Evolutionary conservation across 371 early-diverging fungal species (phyloP), one percentile per base, ranked within the genome.

Genomic region (Nematocida sp.): DNA sequence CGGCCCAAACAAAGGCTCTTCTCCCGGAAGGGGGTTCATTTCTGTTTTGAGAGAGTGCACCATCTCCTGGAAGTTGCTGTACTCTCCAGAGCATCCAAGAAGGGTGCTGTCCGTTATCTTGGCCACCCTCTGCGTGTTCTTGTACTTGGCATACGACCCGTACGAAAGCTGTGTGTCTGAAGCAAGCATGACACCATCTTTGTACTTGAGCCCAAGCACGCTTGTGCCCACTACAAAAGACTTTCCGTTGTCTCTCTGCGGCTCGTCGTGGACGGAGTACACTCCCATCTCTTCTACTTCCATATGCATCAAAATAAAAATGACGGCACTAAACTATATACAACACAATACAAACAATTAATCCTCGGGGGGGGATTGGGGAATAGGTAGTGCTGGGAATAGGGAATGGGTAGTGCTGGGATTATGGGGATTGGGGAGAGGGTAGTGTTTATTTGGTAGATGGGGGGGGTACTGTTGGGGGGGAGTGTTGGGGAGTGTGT

Each of bases 131-230:
- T 67, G 31, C 4, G 67, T 57, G n/a, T 50, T 60, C 27, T 66
- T 76, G 75, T 76, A 65, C 77, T 65, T 76, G 27, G 48, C 58
- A 34, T 57, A 55, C 17, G 77, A 76, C 19, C 77, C 77, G 37
- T 76, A 76, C 7, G 56, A 57, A n/a, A 55, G 40, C 49, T 64
- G 67, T 19, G 67, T 76, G 41, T 76, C 77, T 56, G 77, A 55
- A 17, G 77, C 64, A 7, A 76, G 23, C 53, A 76, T 66, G 31
- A 76, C 37, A 11, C 77, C 77, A 15, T 67, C 56, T 29, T 41
- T 50, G 37, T 66, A 76, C 37, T 66, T 64, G 21, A 76, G n/a
- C 1, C 70, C 77, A 45, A 76, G 48, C 23, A 76, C 75, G 29
- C 40, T 70, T 15, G 74, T 70, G 2, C 74, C 74, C 25, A 60